A percentile compares a stretch with the other conserved stretches of the same genome.
These are phyloP conservation scores for Aspergillus hancockii DNA, from an alignment of 495 filamentous ascomycete species.

Conservation along the genomic window DNA sequence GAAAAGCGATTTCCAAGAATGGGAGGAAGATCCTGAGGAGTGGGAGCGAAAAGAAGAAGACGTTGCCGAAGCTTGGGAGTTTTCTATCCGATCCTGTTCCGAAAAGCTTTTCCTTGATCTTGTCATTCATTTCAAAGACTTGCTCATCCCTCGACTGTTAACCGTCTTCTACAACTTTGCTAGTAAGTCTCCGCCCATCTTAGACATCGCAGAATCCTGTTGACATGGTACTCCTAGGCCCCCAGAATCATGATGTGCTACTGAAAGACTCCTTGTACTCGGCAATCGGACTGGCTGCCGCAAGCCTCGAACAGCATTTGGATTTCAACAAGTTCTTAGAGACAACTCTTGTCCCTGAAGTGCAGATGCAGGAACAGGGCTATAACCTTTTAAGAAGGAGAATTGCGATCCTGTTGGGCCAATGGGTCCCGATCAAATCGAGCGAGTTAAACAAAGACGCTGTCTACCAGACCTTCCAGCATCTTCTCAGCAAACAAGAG, in stretches of 20 bases:
- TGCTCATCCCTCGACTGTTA: conserved; percentile 74
- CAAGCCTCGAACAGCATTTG: conserved; percentile 66
- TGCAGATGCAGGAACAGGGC: conserved; percentile 70
- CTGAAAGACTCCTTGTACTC: conserved; percentile 93
- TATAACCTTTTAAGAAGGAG: conserved; percentile 87
- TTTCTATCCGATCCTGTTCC: conserved; percentile 83
- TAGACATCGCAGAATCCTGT: background rate
- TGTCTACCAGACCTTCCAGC: conserved; percentile 87
- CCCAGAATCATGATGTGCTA: conserved; percentile 67
- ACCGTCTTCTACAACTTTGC: conserved; percentile 75
- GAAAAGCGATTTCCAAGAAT: conserved; percentile 79
- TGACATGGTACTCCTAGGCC: conserved; percentile 30
- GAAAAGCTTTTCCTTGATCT: conserved; percentile 94
- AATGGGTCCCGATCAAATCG: conserved; percentile 82
- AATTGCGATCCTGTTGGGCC: conserved; percentile 81
- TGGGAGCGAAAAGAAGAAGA: conserved; percentile 87
- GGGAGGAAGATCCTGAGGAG: conserved; percentile 89
- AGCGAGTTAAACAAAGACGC: conserved; percentile 61
- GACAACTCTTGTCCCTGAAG: conserved; percentile 72
- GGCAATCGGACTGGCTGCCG: conserved; percentile 82
- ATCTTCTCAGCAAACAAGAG: conserved; percentile 78
- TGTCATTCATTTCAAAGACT: conserved; percentile 77
- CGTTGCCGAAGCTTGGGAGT: conserved; percentile 79
- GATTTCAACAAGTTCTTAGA: conserved; percentile 82
- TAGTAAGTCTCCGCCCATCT: conserved; percentile 41